Conservation (phyloP, 768 basidiomycete genomes). For the Pisolithus tinctorius region DNA sequence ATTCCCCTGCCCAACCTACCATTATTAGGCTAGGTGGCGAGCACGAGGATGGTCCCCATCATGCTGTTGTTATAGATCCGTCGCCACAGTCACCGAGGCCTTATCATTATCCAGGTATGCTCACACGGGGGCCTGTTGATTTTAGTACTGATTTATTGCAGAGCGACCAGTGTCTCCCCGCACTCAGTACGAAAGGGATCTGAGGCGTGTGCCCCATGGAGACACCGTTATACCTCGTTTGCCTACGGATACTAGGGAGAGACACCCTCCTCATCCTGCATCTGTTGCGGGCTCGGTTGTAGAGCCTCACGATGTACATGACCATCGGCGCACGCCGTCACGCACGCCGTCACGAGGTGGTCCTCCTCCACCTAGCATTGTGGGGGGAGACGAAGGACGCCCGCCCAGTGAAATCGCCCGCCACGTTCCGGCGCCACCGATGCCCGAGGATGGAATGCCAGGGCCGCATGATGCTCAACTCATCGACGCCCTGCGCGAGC, state of each 20-base stretch:
- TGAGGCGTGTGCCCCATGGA: slow-evolving; percentile 6
- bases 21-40: slow-evolving; percentile 22
- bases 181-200: slow-evolving; percentile 2
- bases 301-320: not conserved
- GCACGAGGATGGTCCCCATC: not conserved
- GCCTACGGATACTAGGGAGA: slow-evolving; percentile 4
- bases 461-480: slow-evolving; percentile 25
- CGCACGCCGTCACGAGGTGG: slow-evolving; percentile 14
- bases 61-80: slow-evolving; percentile 1
- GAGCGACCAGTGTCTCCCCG: slow-evolving; percentile 11
- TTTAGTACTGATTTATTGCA: slow-evolving; percentile 8
- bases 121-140: not conserved
- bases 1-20: slow-evolving; percentile 21
- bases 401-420: slow-evolving; percentile 21
- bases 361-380: slow-evolving; percentile 5
- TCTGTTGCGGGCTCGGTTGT: slow-evolving; percentile 1
- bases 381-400: slow-evolving; percentile 15
- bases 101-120: slow-evolving; percentile 12
- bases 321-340: not conserved
- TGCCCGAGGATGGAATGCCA: slow-evolving; percentile 6
- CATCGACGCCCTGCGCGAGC: slow-evolving; percentile 41
- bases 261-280: not conserved
- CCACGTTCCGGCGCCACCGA: slow-evolving; percentile 19
- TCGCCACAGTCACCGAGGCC: not conserved
- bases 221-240: slow-evolving; percentile 10